These are phyloP conservation scores for Leccinum broughii DNA, from an alignment of 768 basidiomycete species.

Conservation along the genomic window DNA sequence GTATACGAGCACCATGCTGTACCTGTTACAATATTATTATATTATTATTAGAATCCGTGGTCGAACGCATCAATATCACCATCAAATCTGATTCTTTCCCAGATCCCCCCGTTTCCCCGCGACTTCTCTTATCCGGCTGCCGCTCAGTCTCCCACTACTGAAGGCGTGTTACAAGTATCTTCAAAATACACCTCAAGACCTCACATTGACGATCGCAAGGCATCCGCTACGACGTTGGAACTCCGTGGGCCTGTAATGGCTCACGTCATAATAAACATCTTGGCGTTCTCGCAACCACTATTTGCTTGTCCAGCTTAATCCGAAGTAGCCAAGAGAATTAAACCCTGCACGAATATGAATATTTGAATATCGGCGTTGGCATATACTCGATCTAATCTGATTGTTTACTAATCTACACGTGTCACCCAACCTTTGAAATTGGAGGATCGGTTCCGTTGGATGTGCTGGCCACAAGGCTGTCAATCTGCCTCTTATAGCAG, in stretches of 20 bases:
- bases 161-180: neutral
- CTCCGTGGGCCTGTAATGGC: neutral
- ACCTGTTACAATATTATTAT: neutral
- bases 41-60: neutral
- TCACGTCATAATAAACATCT: neutral
- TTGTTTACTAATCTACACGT: neutral
- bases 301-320: neutral
- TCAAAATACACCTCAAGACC: neutral
- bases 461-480: too few relatives aligned
- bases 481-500: neutral
- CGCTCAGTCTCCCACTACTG: neutral
- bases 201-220: neutral
- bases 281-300: neutral
- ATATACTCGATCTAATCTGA: neutral
- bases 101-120: neutral
- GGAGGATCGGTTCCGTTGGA: too few relatives aligned
- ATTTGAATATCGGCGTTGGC: neutral
- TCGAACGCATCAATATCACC: neutral
- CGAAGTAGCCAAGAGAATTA: neutral
- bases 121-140: neutral
- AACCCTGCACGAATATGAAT: neutral
- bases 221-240: neutral
- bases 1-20: neutral
- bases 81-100: neutral
- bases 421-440: neutral